Evolutionary conservation across 345 rosid genomes (phyloP).

Genomic region (rapeseed (Brassica napus)): Da-Ae NC_063448.1:42840501-42841000

Average conservation of each 20-base stretch:
- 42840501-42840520: conserved; percentile 78
- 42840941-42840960: conserved; percentile 55
- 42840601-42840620: not conserved
- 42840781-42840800: conserved; percentile 76
- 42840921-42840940: conserved; percentile 70
- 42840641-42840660: conserved; percentile 84
- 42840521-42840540: conserved; percentile 76
- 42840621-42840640: conserved; percentile 58
- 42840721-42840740: conserved; percentile 82
- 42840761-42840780: conserved; percentile 76
- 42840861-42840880: conserved; percentile 63
- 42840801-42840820: conserved; percentile 94
- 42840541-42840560: conserved; percentile 89
- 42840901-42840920: conserved; percentile 66
- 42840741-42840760: conserved; percentile 84
- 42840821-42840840: conserved; percentile 66
- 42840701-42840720: conserved; percentile 73
- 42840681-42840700: conserved; percentile 88
- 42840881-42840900: conserved; percentile 48
- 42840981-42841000: conserved; percentile 92
- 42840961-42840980: conserved; percentile 89
- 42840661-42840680: conserved; percentile 90
- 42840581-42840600: not conserved
- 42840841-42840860: conserved; percentile 62
- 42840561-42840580: not conserved